Evolutionary conservation across 2,329 filamentous ascomycete species (phyloP).

Genomic region (Zymoseptoria passerinii): DNA sequence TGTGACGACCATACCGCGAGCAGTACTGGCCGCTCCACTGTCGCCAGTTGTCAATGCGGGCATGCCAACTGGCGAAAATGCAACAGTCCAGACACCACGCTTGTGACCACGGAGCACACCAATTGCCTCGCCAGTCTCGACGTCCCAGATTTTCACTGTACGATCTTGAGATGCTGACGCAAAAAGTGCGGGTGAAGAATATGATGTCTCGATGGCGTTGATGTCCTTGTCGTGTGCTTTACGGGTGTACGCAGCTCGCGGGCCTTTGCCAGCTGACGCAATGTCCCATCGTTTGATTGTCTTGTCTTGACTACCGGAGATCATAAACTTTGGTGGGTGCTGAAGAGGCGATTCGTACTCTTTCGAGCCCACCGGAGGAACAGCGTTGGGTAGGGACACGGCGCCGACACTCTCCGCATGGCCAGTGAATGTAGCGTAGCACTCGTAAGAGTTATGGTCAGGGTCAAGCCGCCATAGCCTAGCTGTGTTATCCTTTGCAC

Average conservation of each 20-base stretch:
- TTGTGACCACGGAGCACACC: slow-evolving; percentile 89
- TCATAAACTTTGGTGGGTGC: slow-evolving; percentile 71
- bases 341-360: slow-evolving; percentile 65
- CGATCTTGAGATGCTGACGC: slow-evolving; percentile 95
- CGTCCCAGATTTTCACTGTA: slow-evolving; percentile 93
- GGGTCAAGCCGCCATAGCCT: slow-evolving; percentile 83
- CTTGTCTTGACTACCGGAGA: slow-evolving; percentile 91
- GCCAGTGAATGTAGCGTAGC: slow-evolving; percentile 74
- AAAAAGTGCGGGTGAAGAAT: slow-evolving; percentile 68
- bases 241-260: slow-evolving; percentile 70
- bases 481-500: slow-evolving; percentile 93
- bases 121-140: slow-evolving; percentile 79
- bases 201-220: slow-evolving; percentile 72
- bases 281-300: slow-evolving; percentile 94
- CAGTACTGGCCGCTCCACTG: slow-evolving; percentile 51
- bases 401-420: slow-evolving; percentile 92
- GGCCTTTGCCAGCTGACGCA: slow-evolving; percentile 39
- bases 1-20: slow-evolving; percentile 75
- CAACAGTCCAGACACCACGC: slow-evolving; percentile 90
- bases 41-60: slow-evolving; percentile 66
- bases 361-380: slow-evolving; percentile 59
- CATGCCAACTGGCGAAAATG: slow-evolving; percentile 73
- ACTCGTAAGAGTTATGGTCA: slow-evolving; percentile 64
- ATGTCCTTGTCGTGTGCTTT: slow-evolving; percentile 99
- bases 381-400: slow-evolving; percentile 66